Evolutionary conservation across 805 yeast species (phyloP), one percentile per base, ranked within the genome.

Genomic region (Candida coquimbonensis): DNA sequence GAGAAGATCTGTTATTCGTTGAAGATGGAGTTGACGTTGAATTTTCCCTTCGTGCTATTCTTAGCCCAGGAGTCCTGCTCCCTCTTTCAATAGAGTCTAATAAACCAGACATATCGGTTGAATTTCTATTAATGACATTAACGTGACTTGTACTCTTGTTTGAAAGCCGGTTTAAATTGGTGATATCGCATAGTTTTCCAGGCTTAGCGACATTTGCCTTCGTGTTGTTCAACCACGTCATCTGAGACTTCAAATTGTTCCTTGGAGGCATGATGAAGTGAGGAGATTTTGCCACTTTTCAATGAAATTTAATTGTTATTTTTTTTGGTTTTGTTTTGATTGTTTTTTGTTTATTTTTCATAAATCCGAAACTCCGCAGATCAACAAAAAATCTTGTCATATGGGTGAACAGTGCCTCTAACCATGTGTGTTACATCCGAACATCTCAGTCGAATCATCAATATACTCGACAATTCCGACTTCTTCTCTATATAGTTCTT

Each of bases 231-330:
- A 61, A 49, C 67, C 67, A 63, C 5, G 48, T 43, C 41, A 58
- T 24, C 37, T 62, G 63, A 6, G 50, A 45, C 40, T 55, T 54
- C 26, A 63, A 49, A 50, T 63, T 63, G 48, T 59, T 60, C 45
- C 52, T 58, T 44, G 56, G 54, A 35, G 50, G 46, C 49, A 47
- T 49, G 6, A 13, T 6, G 6, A 29, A 29, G 7, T 3, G 19
- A 29, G 14, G 31, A 1, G 3, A 29, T 11, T 29, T 11, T 13
- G 31, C 31, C 31, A 29, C 31, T 29, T 29, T 29, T 11, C 13
- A 29, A 11, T 11, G 13, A 29, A 13, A 11, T 29, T 29, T 29
- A 2, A 9, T 13, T 11, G 31, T 11, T 27, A 5, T 9, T 19
- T 42, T 26, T 36, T 36, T 17, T 40, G 33, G 34, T 25, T 42